phyloP scores from a whole-genome alignment of 2,329 filamentous ascomycete species.

The Botryotinia convoluta region DNA sequence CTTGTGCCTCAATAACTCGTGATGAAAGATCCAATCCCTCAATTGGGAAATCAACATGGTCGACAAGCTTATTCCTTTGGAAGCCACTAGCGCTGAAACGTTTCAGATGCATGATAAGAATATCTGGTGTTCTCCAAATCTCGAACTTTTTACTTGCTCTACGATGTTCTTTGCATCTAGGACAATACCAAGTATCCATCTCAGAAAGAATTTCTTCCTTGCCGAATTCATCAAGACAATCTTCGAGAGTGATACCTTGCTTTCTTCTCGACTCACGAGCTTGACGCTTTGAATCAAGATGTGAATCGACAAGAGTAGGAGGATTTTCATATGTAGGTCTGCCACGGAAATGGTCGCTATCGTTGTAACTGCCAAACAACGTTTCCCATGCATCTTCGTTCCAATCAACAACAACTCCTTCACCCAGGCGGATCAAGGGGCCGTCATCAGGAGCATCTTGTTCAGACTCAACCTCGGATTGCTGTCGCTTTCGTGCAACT shows the following conservation, averaged over 20 bases:
- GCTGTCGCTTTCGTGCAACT: constrained; percentile 24
- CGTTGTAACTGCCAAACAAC: constrained; percentile 56
- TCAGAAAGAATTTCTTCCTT: constrained; percentile 92
- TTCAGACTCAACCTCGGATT: constrained; percentile 23
- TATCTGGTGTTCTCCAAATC: constrained; percentile 94
- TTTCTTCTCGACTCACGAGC: constrained; percentile 64
- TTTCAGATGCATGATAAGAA: constrained; percentile 92
- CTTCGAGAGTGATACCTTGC: constrained; percentile 77
- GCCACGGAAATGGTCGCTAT: constrained; percentile 46
- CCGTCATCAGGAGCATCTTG: constrained; percentile 46
- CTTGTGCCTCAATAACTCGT: constrained; percentile 75
- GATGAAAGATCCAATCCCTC: constrained; percentile 79
- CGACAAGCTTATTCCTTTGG: constrained; percentile 87
- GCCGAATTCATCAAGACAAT: constrained; percentile 92
- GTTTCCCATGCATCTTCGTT: constrained; percentile 64
- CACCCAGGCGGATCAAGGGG: constrained; percentile 73
- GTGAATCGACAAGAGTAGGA: constrained; percentile 54
- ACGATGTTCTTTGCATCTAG: constrained; percentile 88
- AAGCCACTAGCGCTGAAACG: constrained; percentile 83
- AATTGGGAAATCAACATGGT: constrained; percentile 86
- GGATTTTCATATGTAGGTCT: constrained; percentile 54
- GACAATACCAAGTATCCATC: constrained; percentile 97
- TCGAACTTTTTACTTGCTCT: constrained; percentile 95
- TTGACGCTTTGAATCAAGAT: constrained; percentile 61
- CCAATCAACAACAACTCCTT: constrained; percentile 89